phyloP scores from a whole-genome alignment of 2,329 filamentous ascomycete species.

The Sporothrix schenckii region DNA sequence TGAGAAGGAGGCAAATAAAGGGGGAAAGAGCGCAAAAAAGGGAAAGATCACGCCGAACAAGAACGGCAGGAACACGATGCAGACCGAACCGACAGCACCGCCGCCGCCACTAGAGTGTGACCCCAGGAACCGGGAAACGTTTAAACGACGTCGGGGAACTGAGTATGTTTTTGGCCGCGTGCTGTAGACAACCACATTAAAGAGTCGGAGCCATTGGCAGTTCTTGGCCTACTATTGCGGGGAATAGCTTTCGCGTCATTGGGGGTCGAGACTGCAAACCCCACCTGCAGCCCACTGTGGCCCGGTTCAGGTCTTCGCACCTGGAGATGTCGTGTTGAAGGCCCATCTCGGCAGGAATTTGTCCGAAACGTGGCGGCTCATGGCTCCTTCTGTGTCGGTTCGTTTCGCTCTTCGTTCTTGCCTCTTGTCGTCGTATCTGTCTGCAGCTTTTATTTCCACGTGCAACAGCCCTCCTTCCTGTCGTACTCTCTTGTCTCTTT shows the following conservation, averaged over 20 bases:
- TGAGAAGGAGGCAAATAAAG: background rate
- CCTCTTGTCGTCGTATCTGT: background rate
- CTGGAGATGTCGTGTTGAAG: conserved; percentile 11
- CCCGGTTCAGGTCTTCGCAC: background rate
- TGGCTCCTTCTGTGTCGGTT: conserved; percentile 14
- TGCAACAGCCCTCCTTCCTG: background rate
- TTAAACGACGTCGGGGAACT: conserved; percentile 16
- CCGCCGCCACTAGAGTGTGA: background rate
- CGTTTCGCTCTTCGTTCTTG: background rate
- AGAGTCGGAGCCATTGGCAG: conserved; percentile 12
- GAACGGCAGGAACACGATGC: conserved; percentile 12
- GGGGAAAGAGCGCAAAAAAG: background rate
- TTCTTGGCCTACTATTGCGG: conserved; percentile 23
- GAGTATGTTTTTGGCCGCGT: background rate
- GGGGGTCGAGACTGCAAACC: conserved; percentile 19
- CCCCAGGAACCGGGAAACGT: conserved; percentile 4
- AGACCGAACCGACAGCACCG: conserved; percentile 7
- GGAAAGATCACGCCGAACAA: background rate
- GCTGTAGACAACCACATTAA: conserved; percentile 1
- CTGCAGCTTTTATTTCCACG: background rate
- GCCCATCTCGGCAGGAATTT: conserved; percentile 21
- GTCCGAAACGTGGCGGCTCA: conserved; percentile 17
- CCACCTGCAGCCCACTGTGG: conserved; percentile 18
- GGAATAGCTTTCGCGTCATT: conserved; percentile 26
- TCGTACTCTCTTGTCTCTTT: background rate